Evolutionary conservation across 805 yeast species (phyloP).

Genomic region (Candida sithepensis): DNA sequence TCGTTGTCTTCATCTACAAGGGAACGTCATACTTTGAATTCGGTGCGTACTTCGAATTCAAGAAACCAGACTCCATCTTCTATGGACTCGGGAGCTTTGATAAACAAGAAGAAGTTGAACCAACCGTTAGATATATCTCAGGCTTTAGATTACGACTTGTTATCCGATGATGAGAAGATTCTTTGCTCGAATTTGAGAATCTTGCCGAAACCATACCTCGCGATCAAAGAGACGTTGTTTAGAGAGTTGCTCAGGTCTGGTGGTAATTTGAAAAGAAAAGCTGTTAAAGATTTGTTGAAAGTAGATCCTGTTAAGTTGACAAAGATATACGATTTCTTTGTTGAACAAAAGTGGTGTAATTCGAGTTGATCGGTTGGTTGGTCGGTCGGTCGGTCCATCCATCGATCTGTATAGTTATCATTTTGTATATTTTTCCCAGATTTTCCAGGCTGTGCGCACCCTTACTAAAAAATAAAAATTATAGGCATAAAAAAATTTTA

Average conservation of each 20-base stretch:
- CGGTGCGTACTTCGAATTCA: conserved; percentile 26
- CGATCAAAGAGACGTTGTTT: conserved; percentile 85
- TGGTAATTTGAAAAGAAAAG: conserved; percentile 76
- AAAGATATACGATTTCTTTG: conserved; percentile 88
- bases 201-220: conserved; percentile 89
- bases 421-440: neutral
- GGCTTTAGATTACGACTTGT: conserved; percentile 76
- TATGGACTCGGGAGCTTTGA: conserved; percentile 5
- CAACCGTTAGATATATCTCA: conserved; percentile 67
- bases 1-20: conserved; percentile 37
- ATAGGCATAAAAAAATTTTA: neutral
- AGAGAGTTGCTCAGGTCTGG: conserved; percentile 83
- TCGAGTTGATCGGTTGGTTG: conserved; percentile 15
- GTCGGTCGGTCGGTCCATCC: too few species aligned
- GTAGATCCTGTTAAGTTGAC: conserved; percentile 86
- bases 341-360: conserved; percentile 82
- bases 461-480: neutral
- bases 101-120: conserved; percentile 33
- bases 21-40: conserved; percentile 30
- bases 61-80: conserved; percentile 27
- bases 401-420: too few species aligned
- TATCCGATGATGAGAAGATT: conserved; percentile 84
- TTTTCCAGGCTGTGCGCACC: neutral
- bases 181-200: conserved; percentile 81
- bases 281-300: conserved; percentile 78